These are phyloP conservation scores for Murraya paniculata DNA, from an alignment of 345 rosid genomes.

Conservation along the genomic window DNA sequence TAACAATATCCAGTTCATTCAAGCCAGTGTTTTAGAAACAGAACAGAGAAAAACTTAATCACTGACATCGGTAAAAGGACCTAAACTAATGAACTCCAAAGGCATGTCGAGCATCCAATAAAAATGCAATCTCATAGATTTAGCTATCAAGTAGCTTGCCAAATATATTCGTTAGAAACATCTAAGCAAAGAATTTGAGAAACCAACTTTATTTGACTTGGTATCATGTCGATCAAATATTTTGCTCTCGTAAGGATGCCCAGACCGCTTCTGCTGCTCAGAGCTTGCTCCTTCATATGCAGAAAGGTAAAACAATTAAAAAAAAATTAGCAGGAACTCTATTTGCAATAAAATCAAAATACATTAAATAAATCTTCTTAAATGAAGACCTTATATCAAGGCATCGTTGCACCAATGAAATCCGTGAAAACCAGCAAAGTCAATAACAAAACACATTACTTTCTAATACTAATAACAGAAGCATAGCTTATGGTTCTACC, in stretches of 20 bases:
- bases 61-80: background rate
- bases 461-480: background rate
- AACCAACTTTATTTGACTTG: slow-evolving; percentile 66
- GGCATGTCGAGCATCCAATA: background rate
- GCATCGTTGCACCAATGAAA: background rate
- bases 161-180: slow-evolving; percentile 4
- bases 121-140: background rate
- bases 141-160: background rate
- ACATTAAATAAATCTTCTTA: background rate
- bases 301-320: background rate
- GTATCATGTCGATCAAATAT: slow-evolving; percentile 51
- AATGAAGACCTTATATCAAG: background rate
- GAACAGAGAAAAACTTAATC: background rate
- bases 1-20: background rate
- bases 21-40: background rate
- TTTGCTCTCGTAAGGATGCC: slow-evolving; percentile 60
- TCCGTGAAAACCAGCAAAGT: background rate
- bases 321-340: slow-evolving; percentile 8
- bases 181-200: slow-evolving; percentile 22
- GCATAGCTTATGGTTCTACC: slow-evolving; percentile 38
- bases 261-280: slow-evolving; percentile 53
- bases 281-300: slow-evolving; percentile 28
- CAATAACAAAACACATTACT: background rate
- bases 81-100: background rate
- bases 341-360: background rate